Evolutionary conservation across 2,329 filamentous ascomycete genomes (phyloP), one percentile per base, ranked within the genome.

Genomic region (Alternaria ethzedia): DNA sequence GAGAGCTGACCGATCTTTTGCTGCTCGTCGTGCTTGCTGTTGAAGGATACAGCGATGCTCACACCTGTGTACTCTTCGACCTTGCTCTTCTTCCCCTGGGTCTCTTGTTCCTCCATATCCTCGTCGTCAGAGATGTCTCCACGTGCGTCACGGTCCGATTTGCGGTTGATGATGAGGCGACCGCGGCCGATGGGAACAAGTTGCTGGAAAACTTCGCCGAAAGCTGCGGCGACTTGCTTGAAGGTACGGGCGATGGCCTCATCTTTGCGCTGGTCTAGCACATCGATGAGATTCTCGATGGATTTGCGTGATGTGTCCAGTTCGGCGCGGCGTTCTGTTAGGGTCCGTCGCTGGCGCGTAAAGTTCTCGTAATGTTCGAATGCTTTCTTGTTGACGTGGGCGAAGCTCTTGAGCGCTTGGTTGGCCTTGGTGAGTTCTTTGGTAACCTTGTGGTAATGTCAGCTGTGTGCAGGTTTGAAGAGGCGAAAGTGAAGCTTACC

Each of bases 311-410:
- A 95, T 13, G 89, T 90, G 72, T 97, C 93, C 11, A 99, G 88
- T 78, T 98, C 96, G 72, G 90, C 88, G 54, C 95, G 89, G 70
- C 96, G 91, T 75, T 92, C 91, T 54, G 92, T 91, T 17, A 99
- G 86, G 21, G 91, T 91, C 66, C 97, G 94, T 61, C 96, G 91
- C 81, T 97, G 93, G 54, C 90, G 91, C 8, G 95, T 97, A 79
- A 98, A 99, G 82, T 90, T 97, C 83, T 95, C 96, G 84, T 98
- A 99, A 80, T 99, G 96, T 81, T 99, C 96, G 77, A 98, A 97
- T 0, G 96, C 96, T 83, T 99, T 98, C 83, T 98, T 99, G 87
- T 99, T 99, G 82, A 99, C 94, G 75, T 97, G 93, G 59, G 94
- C 93, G 83, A 96, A 98, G 79, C 97, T 97, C 83, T 98, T 98